Percentiles rank a stretch among this genome's conserved stretches.
Conservation (phyloP, 176 grass and related monocot species). For the Eragrostis curvula region DNA sequence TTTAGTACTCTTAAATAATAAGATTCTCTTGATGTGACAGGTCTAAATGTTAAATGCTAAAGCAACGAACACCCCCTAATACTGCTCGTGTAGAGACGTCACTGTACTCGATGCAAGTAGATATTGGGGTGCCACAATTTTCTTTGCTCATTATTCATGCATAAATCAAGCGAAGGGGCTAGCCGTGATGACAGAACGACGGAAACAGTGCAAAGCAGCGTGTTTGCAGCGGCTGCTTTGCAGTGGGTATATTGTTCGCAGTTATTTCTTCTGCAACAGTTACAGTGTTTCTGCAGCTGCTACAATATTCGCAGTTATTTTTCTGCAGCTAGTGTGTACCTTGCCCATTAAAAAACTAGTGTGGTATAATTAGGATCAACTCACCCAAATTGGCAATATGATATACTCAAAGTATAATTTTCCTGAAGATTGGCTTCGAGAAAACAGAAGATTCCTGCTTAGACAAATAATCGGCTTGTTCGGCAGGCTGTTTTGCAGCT, state of each 20-base stretch:
- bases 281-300: no score
- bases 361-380: neutral
- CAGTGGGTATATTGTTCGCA: no score
- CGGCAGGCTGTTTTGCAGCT: no score
- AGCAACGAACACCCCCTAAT: no score
- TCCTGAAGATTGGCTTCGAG: neutral
- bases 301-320: no score
- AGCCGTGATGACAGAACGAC: neutral
- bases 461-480: no score
- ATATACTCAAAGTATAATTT: neutral
- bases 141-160: neutral
- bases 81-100: neutral
- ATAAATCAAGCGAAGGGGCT: neutral
- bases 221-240: no score
- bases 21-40: no score
- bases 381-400: neutral
- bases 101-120: neutral
- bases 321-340: neutral
- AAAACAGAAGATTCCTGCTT: neutral
- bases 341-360: neutral
- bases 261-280: no score
- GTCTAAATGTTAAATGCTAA: no score
- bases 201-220: no score
- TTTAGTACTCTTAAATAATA: no score
- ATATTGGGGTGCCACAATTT: neutral